Evolutionary conservation across 495 filamentous ascomycete species (phyloP).

Genomic region (Chlorociboria aeruginascens): DNA sequence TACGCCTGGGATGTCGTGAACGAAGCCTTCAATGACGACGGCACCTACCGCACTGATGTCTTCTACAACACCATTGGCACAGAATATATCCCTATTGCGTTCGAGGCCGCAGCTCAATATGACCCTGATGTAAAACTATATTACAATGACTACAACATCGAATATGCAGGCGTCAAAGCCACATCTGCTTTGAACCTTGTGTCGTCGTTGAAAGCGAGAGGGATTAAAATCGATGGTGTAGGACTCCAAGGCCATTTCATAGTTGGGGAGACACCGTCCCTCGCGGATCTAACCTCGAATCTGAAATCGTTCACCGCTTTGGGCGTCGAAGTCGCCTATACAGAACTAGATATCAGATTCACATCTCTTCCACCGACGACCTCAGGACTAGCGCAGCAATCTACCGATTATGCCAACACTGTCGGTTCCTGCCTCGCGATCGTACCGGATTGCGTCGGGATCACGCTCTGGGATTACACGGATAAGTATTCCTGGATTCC

Average conservation of each 20-base stretch:
- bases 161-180: slow-evolving; percentile 37
- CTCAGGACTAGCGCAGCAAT: slow-evolving; percentile 42
- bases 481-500: slow-evolving; percentile 52
- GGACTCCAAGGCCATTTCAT: slow-evolving; percentile 54
- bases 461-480: slow-evolving; percentile 54
- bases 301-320: slow-evolving; percentile 36
- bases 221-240: slow-evolving; percentile 50
- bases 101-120: slow-evolving; percentile 32
- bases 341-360: slow-evolving; percentile 52
- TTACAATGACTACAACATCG: slow-evolving; percentile 62
- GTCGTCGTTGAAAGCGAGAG: slow-evolving; percentile 37
- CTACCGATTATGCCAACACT: slow-evolving; percentile 39
- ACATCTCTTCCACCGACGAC: slow-evolving; percentile 27
- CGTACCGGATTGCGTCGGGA: slow-evolving; percentile 42
- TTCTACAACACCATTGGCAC: slow-evolving; percentile 46
- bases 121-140: slow-evolving; percentile 52
- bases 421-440: slow-evolving; percentile 45
- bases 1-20: slow-evolving; percentile 50
- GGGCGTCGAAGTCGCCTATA: slow-evolving; percentile 50
- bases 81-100: slow-evolving; percentile 46
- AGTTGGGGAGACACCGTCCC: slow-evolving; percentile 39
- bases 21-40: slow-evolving; percentile 58
- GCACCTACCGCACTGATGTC: slow-evolving; percentile 40
- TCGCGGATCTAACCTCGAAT: slow-evolving; percentile 33
- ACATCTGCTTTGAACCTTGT: slow-evolving; percentile 34